Conservation (phyloP, 768 basidiomycete genomes). For the Kwoniella heveanensis region DNA sequence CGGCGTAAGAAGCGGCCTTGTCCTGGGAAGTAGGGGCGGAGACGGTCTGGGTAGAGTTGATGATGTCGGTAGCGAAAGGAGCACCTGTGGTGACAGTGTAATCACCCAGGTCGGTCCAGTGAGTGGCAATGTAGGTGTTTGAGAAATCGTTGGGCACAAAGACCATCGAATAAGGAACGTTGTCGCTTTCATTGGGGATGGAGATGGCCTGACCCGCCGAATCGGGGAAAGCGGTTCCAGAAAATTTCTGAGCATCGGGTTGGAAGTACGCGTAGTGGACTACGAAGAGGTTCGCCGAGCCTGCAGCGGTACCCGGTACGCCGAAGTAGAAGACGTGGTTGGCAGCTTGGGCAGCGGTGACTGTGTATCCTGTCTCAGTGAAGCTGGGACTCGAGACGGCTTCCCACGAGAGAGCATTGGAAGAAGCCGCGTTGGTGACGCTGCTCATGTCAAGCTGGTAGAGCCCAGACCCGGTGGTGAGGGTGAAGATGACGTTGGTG, state of each 20-base stretch:
- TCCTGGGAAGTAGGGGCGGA: slow-evolving; percentile 52
- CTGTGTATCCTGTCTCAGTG: slow-evolving; percentile 63
- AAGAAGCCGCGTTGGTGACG: slow-evolving; percentile 65
- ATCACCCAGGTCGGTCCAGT: slow-evolving; percentile 53
- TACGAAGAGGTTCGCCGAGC: slow-evolving; percentile 76
- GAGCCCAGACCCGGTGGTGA: slow-evolving; percentile 54
- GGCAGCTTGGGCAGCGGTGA: slow-evolving; percentile 80
- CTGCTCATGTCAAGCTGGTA: slow-evolving; percentile 71
- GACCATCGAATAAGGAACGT: slow-evolving; percentile 67
- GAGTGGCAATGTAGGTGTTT: slow-evolving; percentile 68
- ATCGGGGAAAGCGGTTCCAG: slow-evolving; percentile 66
- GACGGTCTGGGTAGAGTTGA: slow-evolving; percentile 57
- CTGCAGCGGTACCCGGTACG: slow-evolving; percentile 68
- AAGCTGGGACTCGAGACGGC: slow-evolving; percentile 66
- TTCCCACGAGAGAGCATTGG: slow-evolving; percentile 65
- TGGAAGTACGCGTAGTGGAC: slow-evolving; percentile 78
- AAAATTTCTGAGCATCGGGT: slow-evolving; percentile 67
- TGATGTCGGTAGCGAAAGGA: slow-evolving; percentile 48
- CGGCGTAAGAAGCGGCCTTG: slow-evolving; percentile 49
- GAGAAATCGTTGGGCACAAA: slow-evolving; percentile 76
- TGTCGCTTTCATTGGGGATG: slow-evolving; percentile 64
- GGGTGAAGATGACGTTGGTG: slow-evolving; percentile 82
- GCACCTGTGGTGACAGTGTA: slow-evolving; percentile 41
- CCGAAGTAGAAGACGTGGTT: slow-evolving; percentile 83
- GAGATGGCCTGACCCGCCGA: slow-evolving; percentile 70